Conservation (phyloP, 2,329 filamentous ascomycete genomes). For the Epichloe typhina region DNA sequence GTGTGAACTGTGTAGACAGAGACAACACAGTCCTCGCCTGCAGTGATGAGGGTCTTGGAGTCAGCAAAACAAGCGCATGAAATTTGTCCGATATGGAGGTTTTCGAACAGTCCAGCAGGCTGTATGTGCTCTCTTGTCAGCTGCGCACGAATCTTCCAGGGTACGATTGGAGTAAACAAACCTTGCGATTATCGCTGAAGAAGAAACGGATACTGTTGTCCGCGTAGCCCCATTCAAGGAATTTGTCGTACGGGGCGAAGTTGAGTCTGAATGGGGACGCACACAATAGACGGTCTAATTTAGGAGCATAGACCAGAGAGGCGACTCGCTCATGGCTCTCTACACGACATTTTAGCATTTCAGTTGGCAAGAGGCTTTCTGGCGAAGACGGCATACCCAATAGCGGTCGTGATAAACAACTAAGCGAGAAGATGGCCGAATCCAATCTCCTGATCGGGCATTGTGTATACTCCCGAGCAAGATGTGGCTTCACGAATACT, state of each 20-base stretch:
- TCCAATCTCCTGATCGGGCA: slow-evolving; percentile 61
- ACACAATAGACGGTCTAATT: slow-evolving; percentile 71
- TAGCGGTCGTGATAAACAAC: slow-evolving; percentile 65
- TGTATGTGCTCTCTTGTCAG: slow-evolving; percentile 20
- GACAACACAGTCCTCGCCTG: slow-evolving; percentile 83
- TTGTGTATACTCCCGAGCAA: slow-evolving; percentile 55
- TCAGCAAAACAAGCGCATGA: slow-evolving; percentile 76
- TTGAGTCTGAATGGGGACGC: slow-evolving; percentile 77
- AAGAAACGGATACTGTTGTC: slow-evolving; percentile 91
- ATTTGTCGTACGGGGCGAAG: slow-evolving; percentile 83
- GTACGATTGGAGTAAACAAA: slow-evolving; percentile 16
- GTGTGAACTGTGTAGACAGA: slow-evolving; percentile 66
- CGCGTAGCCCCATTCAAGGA: slow-evolving; percentile 90
- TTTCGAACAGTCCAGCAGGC: slow-evolving; percentile 79
- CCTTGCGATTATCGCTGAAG: slow-evolving; percentile 66
- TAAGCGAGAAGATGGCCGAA: slow-evolving; percentile 60
- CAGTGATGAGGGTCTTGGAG: slow-evolving; percentile 80
- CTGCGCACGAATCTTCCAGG: slow-evolving; percentile 2
- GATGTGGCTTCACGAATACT: slow-evolving; percentile 74
- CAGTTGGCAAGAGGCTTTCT: neutral
- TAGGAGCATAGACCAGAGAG: slow-evolving; percentile 64
- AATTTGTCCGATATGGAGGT: slow-evolving; percentile 82
- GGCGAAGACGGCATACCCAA: slow-evolving; percentile 34
- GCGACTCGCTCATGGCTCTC: slow-evolving; percentile 67
- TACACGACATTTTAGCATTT: slow-evolving; percentile 9